These are phyloP conservation scores for Trichoderma arundinaceum DNA, from an alignment of 2,329 filamentous ascomycete species.

Conservation along the genomic window DNA sequence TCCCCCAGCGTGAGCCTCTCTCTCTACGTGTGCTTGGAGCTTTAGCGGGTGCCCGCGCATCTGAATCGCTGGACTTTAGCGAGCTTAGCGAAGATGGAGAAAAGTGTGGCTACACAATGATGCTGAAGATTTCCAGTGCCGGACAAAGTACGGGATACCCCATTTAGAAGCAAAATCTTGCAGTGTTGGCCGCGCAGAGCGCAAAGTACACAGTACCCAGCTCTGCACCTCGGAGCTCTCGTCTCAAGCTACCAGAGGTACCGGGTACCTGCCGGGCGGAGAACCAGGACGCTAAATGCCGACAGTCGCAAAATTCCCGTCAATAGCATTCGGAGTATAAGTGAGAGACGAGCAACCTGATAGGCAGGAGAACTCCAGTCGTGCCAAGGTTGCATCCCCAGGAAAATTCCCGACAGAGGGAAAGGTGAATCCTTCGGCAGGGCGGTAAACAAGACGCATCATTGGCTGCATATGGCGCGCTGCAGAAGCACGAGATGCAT, in stretches of 20 bases:
- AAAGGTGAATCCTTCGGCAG: no score
- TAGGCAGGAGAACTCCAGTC: not conserved
- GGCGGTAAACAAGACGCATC: no score
- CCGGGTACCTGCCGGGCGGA: not conserved
- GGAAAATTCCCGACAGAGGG: no score
- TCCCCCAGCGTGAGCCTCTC: no score
- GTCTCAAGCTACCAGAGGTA: not conserved
- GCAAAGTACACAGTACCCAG: no score
- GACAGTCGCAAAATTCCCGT: constrained; percentile 16
- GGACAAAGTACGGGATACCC: not conserved
- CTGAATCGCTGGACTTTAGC: constrained; percentile 1
- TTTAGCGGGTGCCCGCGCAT: not conserved
- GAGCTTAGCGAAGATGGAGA: not conserved
- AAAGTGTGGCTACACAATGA: not conserved
- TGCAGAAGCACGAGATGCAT: not conserved
- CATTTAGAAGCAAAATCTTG: no score
- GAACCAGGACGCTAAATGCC: constrained; percentile 14
- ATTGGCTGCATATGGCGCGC: not conserved
- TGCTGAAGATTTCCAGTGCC: constrained; percentile 6
- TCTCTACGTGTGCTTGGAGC: not conserved
- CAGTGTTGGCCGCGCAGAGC: no score
- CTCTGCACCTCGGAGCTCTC: no score
- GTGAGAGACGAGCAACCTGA: not conserved
- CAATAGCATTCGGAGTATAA: not conserved
- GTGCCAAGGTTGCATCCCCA: not conserved